Base-by-base conservation (phyloP, 768 basidiomycete species). In the Candolleomyces efflorescens region DNA sequence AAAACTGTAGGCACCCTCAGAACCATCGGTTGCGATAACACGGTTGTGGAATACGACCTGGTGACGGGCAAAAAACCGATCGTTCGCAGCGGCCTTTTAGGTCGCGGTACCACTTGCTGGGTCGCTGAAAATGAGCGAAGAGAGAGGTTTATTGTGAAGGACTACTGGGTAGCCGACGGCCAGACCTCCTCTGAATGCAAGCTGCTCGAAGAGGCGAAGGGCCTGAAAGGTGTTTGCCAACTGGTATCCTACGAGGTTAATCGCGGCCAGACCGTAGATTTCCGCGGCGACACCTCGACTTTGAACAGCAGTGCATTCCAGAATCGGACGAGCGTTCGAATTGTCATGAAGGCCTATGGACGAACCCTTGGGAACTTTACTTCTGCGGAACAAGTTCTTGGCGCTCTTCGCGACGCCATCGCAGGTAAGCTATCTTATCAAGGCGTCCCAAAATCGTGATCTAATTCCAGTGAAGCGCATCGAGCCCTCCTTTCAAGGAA, bases 31-130 rank as follows among this genome's bases (percentile, higher is more conserved):
- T 11, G 9, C 27, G 15, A 32, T 13, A 10, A 13, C 2, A 12
- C 38, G 32, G 32, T 36, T 5, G 20, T 22, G n/a, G 38, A 11
- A 3, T 58, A 26, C 50, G 45, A 52, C 38, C 22, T 58, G 3
- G n/a, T 51, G 13, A 24, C 20, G 2, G 43, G 22, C 15, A 10
- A 43, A 20, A 36, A 23, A 11, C 13, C n/a, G 4, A 51, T 44
- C 32, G 2, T 22, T 17, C 48, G 56, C 5, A 11, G 27, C 24
- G 4, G 17, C 38, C 18, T 58, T n/a, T 18, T 22, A 13, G 56
- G 56, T 7, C 48, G 56, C 11, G 56, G 49, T 12, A 58, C 56
- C 11, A 58, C 32, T 9, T 51, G 20, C 10, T 51, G 49, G 37
- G 23, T 24, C 36, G 23, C 36, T 12, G 18, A 13, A 17, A 20